phyloP scores from a whole-genome alignment of 305 asterid genomes.

The Solanum hybrid region DNA sequence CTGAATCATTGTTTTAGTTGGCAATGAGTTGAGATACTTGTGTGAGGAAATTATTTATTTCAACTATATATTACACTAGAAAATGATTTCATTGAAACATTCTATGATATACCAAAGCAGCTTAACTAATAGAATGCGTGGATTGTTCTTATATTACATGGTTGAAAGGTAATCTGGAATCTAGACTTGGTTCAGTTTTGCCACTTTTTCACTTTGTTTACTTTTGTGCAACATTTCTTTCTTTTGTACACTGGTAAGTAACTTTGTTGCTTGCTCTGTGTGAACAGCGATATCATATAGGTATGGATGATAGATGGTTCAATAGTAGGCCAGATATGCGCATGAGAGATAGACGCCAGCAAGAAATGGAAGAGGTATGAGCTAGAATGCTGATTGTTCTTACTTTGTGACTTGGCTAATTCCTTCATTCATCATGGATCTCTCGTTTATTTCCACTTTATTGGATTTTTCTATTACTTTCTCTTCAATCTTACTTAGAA shows the following conservation, averaged over 20 bases:
- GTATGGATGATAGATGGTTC: conserved; percentile 65
- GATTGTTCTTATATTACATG: not conserved
- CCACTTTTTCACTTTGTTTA: not conserved
- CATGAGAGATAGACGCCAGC: conserved; percentile 41
- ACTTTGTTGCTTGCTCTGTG: not conserved
- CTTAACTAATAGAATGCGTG: not conserved
- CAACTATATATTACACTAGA: not conserved
- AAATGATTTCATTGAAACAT: not conserved
- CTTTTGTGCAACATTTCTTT: not conserved
- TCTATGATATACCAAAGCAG: not conserved
- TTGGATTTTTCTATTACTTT: not conserved
- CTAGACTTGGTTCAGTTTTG: not conserved
- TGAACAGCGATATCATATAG: not conserved
- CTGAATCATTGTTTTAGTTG: not conserved
- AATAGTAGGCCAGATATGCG: conserved; percentile 53
- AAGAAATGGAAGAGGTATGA: conserved; percentile 40
- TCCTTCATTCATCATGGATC: not conserved
- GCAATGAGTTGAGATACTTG: not conserved
- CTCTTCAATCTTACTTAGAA: not conserved
- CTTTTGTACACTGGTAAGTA: not conserved
- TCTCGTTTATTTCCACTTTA: not conserved
- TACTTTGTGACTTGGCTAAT: not conserved
- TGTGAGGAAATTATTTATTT: not conserved
- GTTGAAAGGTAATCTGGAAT: not conserved
- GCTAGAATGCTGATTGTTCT: not conserved